Conservation (phyloP, 495 filamentous ascomycete species). For the Aspergillus nidulans region DNA sequence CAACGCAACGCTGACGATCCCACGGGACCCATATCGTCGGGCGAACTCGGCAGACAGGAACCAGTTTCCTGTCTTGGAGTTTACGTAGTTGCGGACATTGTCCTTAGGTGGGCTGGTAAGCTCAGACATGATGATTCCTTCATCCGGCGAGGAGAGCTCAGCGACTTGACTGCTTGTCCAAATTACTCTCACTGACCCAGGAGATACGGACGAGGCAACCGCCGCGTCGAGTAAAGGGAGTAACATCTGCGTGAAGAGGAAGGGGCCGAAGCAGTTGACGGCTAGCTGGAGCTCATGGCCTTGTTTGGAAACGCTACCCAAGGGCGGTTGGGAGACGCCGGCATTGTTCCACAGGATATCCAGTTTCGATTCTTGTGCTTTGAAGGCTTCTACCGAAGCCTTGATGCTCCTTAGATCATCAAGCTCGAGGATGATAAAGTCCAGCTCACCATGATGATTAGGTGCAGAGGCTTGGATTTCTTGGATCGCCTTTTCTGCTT, state of each 20-base stretch:
- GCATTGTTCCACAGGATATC: slow-evolving; percentile 63
- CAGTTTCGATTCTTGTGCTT: slow-evolving; percentile 28
- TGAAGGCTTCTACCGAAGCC: slow-evolving; percentile 31
- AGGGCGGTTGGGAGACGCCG: slow-evolving; percentile 48
- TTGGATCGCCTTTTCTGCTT: slow-evolving; percentile 35
- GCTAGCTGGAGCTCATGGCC: slow-evolving; percentile 5
- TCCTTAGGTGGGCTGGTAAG: neutral
- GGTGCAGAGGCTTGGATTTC: slow-evolving; percentile 30
- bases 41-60: slow-evolving; percentile 1
- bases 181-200: neutral
- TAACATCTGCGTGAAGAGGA: neutral
- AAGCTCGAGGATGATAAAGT: slow-evolving; percentile 38
- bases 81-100: neutral
- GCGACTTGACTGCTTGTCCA: neutral
- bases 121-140: neutral
- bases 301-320: neutral
- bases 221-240: slow-evolving; percentile 1
- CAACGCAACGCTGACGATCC: neutral
- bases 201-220: neutral
- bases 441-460: slow-evolving; percentile 15
- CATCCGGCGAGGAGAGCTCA: neutral
- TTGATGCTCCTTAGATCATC: slow-evolving; percentile 36
- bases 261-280: slow-evolving; percentile 6
- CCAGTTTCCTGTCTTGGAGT: slow-evolving; percentile 2
- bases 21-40: neutral